A percentile compares a stretch with the other conserved stretches of the same genome.
Conservation (phyloP, 1,284 basidiomycete species). For the Mrakiaceae sp. region DNA sequence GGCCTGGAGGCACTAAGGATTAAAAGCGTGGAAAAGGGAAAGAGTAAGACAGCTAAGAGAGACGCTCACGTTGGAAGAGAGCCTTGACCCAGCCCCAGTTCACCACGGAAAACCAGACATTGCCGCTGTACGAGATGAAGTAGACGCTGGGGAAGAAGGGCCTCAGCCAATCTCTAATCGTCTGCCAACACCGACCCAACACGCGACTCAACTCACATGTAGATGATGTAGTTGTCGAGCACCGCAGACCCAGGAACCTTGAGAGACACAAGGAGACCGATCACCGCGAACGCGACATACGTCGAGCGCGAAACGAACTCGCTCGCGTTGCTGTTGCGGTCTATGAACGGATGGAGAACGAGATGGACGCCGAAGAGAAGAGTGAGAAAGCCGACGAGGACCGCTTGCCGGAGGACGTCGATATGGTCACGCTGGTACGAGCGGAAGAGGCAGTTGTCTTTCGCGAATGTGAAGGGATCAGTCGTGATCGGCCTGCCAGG, state of each 20-base stretch:
- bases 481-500: background rate
- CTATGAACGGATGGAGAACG: conserved; percentile 51
- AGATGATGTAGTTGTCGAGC: conserved; percentile 4
- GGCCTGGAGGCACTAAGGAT: background rate
- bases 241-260: conserved; percentile 43
- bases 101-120: conserved; percentile 53
- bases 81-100: conserved; percentile 43
- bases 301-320: conserved; percentile 62
- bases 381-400: conserved; percentile 50
- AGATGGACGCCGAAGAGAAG: conserved; percentile 54
- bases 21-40: background rate
- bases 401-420: conserved; percentile 49
- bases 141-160: conserved; percentile 43
- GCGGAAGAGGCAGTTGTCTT: conserved; percentile 63
- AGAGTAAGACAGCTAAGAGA: conserved; percentile 30
- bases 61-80: conserved; percentile 49
- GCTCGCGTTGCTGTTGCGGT: conserved; percentile 62
- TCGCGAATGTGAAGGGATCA: conserved; percentile 20
- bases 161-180: background rate
- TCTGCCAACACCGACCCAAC: too few relatives aligned
- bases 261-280: conserved; percentile 50
- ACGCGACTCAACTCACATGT: background rate
- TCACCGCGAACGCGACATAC: conserved; percentile 52
- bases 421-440: conserved; percentile 42
- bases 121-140: conserved; percentile 53